Base-by-base conservation (phyloP, 208 protist species). In the Acanthamoeba sp. region DNA sequence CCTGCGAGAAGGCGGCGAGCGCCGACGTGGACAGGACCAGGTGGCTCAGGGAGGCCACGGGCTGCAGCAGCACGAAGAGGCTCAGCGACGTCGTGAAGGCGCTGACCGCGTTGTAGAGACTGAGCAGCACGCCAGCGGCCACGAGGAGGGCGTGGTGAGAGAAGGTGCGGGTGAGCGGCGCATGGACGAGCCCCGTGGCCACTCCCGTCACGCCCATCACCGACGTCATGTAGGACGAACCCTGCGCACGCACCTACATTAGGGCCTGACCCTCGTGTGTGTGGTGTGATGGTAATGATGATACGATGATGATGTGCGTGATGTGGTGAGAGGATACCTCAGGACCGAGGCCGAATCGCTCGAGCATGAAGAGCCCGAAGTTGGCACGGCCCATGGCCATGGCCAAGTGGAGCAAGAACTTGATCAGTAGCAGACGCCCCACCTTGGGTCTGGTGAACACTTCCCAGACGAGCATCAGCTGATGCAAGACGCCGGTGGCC, bases 361-460 rank as follows among this genome's bases (percentile, higher is more conserved):
- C 73, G 27, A 84, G 42, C 22, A 84, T 16, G 24, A 84, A 84
- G 34, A 84, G 73, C 6, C 73, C 73, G 40, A 84, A 84, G 73
- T 84, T 84, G 73, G 73, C 73, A 16, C 73, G 34, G 42, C 73
- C 73, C 73, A 84, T 84, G 73, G 40, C 42, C 73, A 84, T 57
- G 40, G 73, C 73, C 42, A 84, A 24, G 29, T 84, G 73, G 27
- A 84, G 50, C 40, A 45, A 34, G 42, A 84, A 84, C 42, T 84
- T 84, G 73, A 84, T 52, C 73, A 52, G 14, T 40, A 84, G 29
- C 40, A 84, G 73, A 34, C 24, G n/a, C 18, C 73, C 73, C 73
- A 84, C 73, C 42, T 52, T 84, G 73, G 73, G 73, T 16, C 42
- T 22, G 24, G 73, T 36, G 22, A 84, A 34, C 42, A 84, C 73